Evolutionary conservation across 2,329 filamentous ascomycete species (phyloP).

Genomic region (Hirsutella rhossiliensis): DNA sequence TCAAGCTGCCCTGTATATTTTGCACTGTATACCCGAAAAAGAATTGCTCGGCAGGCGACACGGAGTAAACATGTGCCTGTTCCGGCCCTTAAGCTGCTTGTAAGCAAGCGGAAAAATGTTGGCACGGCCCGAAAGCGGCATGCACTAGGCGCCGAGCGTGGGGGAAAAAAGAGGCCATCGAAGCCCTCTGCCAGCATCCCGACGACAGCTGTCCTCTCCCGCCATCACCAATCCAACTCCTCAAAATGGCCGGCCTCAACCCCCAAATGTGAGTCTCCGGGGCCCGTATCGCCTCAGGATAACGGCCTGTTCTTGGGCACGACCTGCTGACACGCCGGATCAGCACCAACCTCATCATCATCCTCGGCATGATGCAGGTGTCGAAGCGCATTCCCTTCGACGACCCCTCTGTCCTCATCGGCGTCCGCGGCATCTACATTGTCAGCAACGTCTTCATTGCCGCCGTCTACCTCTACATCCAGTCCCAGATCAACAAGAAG

Average conservation of each 20-base stretch:
- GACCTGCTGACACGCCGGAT: background rate
- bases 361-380: slow-evolving; percentile 96
- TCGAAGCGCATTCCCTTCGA: slow-evolving; percentile 94
- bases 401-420: slow-evolving; percentile 52
- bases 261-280: slow-evolving; percentile 47
- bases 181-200: background rate
- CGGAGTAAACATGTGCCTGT: too few relatives aligned
- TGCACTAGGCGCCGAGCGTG: background rate
- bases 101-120: slow-evolving; percentile 9
- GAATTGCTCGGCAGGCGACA: too few relatives aligned
- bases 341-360: slow-evolving; percentile 88
- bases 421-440: slow-evolving; percentile 41
- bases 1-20: too few relatives aligned
- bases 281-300: background rate
- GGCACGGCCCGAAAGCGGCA: slow-evolving; percentile 3
- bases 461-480: slow-evolving; percentile 73
- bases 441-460: slow-evolving; percentile 70
- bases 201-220: background rate
- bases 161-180: slow-evolving; percentile 7
- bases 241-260: slow-evolving; percentile 48
- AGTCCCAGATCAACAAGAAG: slow-evolving; percentile 83
- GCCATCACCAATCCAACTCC: background rate
- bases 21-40: too few relatives aligned
- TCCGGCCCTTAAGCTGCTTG: too few relatives aligned
- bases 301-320: background rate